Evolutionary conservation across 2,329 filamentous ascomycete species (phyloP).

Genomic region (Apiospora malaysiana): DNA sequence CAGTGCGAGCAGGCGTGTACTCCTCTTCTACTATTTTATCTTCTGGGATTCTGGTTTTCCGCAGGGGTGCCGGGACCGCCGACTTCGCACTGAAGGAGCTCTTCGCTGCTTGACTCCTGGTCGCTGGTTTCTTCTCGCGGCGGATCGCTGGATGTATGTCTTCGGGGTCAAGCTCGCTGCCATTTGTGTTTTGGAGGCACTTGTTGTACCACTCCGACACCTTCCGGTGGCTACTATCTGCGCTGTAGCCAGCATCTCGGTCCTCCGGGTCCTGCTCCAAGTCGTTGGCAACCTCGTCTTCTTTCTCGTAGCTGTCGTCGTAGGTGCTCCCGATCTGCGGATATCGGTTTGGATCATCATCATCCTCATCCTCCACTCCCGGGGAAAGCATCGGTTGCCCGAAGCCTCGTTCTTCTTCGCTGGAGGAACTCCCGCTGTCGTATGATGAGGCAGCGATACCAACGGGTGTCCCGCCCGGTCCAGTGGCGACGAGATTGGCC

Average conservation of each 20-base stretch:
- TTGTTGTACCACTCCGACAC: slow-evolving; percentile 11
- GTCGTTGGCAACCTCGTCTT: not conserved
- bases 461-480: not conserved
- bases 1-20: not conserved
- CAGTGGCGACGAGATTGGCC: not conserved
- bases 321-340: not conserved
- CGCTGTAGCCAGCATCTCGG: not conserved
- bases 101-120: not conserved
- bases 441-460: not conserved
- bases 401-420: not conserved
- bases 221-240: not conserved
- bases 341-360: not conserved
- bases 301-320: slow-evolving; percentile 14
- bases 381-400: not conserved
- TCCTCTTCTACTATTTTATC: not conserved
- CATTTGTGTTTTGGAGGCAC: not conserved
- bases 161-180: not conserved
- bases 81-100: slow-evolving; percentile 2
- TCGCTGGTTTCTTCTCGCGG: not conserved
- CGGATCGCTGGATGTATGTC: slow-evolving; percentile 7
- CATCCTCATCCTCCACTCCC: not conserved
- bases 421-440: not conserved
- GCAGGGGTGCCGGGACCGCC: not conserved
- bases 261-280: not conserved
- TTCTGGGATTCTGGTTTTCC: not conserved